A percentile compares a stretch with the other conserved stretches of the same genome.
phyloP scores from a whole-genome alignment of 768 basidiomycete species.

The Naganishia onofrii region DNA sequence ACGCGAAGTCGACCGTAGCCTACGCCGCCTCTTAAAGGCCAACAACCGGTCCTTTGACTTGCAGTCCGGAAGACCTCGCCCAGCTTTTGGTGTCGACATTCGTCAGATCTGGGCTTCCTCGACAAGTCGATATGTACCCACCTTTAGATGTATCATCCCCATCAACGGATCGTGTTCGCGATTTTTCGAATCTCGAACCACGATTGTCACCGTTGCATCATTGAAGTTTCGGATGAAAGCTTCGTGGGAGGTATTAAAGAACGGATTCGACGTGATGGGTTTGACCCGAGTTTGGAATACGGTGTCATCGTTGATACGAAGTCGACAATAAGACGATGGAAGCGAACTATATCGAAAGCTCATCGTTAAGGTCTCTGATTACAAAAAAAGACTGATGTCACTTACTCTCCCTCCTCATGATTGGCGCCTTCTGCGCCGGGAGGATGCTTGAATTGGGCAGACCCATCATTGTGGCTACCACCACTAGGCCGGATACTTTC shows the following conservation, averaged over 20 bases:
- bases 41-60: constrained; percentile 21
- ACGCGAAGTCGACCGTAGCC: constrained; percentile 26
- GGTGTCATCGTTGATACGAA: constrained; percentile 29
- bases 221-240: constrained; percentile 25
- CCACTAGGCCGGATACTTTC: constrained; percentile 9
- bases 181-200: constrained; percentile 22
- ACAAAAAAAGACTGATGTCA: not conserved
- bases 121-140: not conserved
- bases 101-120: not conserved
- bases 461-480: constrained; percentile 1
- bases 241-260: constrained; percentile 27
- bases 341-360: not conserved
- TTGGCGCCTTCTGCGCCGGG: constrained; percentile 19
- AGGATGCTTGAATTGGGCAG: constrained; percentile 21
- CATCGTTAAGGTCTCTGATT: not conserved
- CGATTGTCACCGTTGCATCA: constrained; percentile 1
- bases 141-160: constrained; percentile 26
- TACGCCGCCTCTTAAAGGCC: constrained; percentile 16
- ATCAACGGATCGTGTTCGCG: constrained; percentile 27
- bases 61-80: constrained; percentile 19
- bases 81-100: not conserved
- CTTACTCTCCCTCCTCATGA: constrained; percentile 27
- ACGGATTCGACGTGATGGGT: constrained; percentile 25
- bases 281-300: constrained; percentile 28
- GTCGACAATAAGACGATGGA: constrained; percentile 25